These are phyloP conservation scores for Xylaria sp. DNA, from an alignment of 2,329 filamentous ascomycete genomes.

Conservation along the genomic window DNA sequence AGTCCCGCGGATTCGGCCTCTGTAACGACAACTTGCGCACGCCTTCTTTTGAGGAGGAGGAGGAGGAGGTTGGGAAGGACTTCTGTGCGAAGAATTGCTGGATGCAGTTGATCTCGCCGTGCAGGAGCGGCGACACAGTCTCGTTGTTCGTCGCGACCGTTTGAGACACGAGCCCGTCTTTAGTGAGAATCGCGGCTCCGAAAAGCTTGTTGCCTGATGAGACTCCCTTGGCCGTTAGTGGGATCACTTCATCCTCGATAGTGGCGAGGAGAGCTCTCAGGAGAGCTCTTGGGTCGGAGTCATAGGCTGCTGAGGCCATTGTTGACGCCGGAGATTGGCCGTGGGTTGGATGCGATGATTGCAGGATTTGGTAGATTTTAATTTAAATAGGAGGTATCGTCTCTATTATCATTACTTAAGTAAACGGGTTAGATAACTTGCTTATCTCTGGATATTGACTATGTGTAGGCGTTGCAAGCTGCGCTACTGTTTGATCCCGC, in stretches of 20 bases:
- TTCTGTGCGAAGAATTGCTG: slow-evolving; percentile 63
- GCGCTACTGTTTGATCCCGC: background rate
- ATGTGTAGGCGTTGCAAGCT: background rate
- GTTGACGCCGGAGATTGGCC: background rate
- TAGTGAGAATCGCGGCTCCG: slow-evolving; percentile 64
- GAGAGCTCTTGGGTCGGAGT: slow-evolving; percentile 49
- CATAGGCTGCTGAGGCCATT: slow-evolving; percentile 38
- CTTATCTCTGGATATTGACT: background rate
- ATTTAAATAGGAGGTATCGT: background rate
- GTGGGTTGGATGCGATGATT: background rate
- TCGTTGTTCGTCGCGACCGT: slow-evolving; percentile 68
- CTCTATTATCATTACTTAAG: background rate
- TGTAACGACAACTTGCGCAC: background rate
- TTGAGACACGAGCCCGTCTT: slow-evolving; percentile 54
- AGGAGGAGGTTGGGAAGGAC: slow-evolving; percentile 43
- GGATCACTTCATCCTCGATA: slow-evolving; percentile 61
- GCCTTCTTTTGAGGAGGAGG: background rate
- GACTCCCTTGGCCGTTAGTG: slow-evolving; percentile 62
- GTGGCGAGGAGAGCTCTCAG: slow-evolving; percentile 55
- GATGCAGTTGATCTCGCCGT: slow-evolving; percentile 71
- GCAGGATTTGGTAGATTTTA: background rate
- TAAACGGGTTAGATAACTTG: background rate
- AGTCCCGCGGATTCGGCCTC: slow-evolving; percentile 58
- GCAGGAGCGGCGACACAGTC: slow-evolving; percentile 63
- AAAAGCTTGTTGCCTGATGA: slow-evolving; percentile 66